Evolutionary conservation across 2,329 filamentous ascomycete species (phyloP), one percentile per base, ranked within the genome.

Genomic region (Claviceps capensis): DNA sequence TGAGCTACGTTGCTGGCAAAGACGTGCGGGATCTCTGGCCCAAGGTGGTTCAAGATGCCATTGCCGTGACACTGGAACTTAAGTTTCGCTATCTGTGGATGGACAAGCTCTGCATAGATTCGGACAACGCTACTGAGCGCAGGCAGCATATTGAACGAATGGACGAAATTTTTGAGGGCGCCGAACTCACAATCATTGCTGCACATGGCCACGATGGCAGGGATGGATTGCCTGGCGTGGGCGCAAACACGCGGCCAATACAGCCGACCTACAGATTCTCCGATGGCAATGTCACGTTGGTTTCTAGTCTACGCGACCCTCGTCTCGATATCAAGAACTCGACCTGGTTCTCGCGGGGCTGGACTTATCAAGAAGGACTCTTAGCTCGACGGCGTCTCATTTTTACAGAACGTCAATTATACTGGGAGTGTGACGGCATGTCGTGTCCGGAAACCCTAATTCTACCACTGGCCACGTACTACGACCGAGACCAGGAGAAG

Each of bases 311-410:
- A 14, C 58, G 57, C 9, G 61, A 67, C 8, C 62, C 65, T 1
- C 56, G 62, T 2, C 44, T 67, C 8, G 59, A 61, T 0, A 57
- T 67, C 34, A 59, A 60, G 54, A 55, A 58, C 2, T 67, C 66
- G 0, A 58, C 55, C 2, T 70, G 68, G 68, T 64, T 61, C 13
- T 60, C 62, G 0, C 59, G 67, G 19, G 68, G 63, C 7, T 70
- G 67, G 67, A 70, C 68, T 0, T 70, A 67, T 26, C 68, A 70
- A 50, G 68, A 70, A 54, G 66, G 63, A 1, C 55, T 69, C 0
- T 57, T 69, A 4, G 63, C 67, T 11, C 58, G 64, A 9, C 63
- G 68, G 13, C 61, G 67, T 2, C 62, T 70, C 7, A 60, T 69
- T 41, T 70, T 70, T 37, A 69, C 68, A 5, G 60, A 65, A n/a